Evolutionary conservation across 148 eudicot species (phyloP).

Genomic region (Polygonum aviculare): DNA sequence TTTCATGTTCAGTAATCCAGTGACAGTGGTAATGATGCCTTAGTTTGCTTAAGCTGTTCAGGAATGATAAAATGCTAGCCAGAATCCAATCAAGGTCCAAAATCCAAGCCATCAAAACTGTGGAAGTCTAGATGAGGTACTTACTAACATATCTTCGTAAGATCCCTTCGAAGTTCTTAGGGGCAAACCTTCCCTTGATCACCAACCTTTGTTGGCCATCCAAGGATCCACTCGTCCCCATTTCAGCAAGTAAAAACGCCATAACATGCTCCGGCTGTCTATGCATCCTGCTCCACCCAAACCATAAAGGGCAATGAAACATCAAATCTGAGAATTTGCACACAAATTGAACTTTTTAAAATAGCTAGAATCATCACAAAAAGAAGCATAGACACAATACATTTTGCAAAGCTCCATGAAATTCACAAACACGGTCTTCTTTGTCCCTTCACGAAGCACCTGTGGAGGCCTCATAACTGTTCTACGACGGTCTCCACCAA

Average conservation of each 20-base stretch:
- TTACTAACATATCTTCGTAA: constrained; percentile 86
- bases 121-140: constrained; percentile 21
- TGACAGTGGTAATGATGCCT: neutral
- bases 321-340: neutral
- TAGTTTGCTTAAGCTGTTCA: neutral
- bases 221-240: constrained; percentile 97
- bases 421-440: constrained; percentile 89
- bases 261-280: constrained; percentile 98
- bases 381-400: constrained; percentile 24
- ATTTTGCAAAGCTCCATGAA: constrained; percentile 95
- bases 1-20: neutral
- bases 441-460: constrained; percentile 97
- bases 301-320: neutral
- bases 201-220: constrained; percentile 91
- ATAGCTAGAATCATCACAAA: neutral
- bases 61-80: neutral
- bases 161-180: constrained; percentile 89
- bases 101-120: neutral
- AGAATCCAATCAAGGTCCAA: neutral
- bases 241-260: constrained; percentile 89
- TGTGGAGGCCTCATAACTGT: constrained; percentile 99
- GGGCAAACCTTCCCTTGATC: constrained; percentile 89
- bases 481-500: constrained; percentile 88
- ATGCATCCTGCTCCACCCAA: constrained; percentile 61
- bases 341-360: neutral